These are phyloP conservation scores for Pleurotus cornucopiae DNA, from an alignment of 768 basidiomycete species.

Conservation along the genomic window DNA sequence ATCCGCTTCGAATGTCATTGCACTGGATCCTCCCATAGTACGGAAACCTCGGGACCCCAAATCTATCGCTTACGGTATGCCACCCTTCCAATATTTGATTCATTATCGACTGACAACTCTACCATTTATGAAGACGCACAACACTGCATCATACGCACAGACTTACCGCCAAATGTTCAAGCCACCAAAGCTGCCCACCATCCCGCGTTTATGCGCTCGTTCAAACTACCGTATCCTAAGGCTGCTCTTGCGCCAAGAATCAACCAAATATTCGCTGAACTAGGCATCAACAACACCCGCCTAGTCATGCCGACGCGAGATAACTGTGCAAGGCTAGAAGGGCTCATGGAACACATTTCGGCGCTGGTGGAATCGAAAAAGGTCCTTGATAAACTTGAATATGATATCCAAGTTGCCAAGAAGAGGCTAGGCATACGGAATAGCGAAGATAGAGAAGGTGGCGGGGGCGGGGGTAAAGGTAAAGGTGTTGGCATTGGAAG, in stretches of 20 bases:
- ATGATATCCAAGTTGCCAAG: conserved; percentile 74
- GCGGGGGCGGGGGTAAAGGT: conserved; percentile 20
- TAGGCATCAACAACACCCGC: conserved; percentile 66
- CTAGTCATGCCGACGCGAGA: conserved; percentile 94
- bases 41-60: conserved; percentile 48
- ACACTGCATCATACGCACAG: conserved; percentile 72
- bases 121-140: conserved; percentile 45
- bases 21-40: conserved; percentile 26
- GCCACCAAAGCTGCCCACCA: conserved; percentile 74
- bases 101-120: conserved; percentile 11
- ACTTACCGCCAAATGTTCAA: conserved; percentile 44
- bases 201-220: conserved; percentile 81
- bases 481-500: conserved; percentile 25
- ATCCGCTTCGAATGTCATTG: conserved; percentile 34
- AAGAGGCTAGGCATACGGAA: conserved; percentile 53
- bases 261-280: conserved; percentile 68
- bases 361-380: conserved; percentile 87
- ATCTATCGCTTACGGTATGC: conserved; percentile 56
- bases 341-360: conserved; percentile 65
- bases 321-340: conserved; percentile 72
- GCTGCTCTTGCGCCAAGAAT: conserved; percentile 71
- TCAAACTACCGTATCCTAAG: conserved; percentile 80
- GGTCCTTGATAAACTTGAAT: conserved; percentile 78
- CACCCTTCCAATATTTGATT: not conserved
- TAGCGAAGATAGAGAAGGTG: conserved; percentile 30